phyloP scores from a whole-genome alignment of 352 stramenopile genomes.

The Pseudoperonospora humuli region DNA sequence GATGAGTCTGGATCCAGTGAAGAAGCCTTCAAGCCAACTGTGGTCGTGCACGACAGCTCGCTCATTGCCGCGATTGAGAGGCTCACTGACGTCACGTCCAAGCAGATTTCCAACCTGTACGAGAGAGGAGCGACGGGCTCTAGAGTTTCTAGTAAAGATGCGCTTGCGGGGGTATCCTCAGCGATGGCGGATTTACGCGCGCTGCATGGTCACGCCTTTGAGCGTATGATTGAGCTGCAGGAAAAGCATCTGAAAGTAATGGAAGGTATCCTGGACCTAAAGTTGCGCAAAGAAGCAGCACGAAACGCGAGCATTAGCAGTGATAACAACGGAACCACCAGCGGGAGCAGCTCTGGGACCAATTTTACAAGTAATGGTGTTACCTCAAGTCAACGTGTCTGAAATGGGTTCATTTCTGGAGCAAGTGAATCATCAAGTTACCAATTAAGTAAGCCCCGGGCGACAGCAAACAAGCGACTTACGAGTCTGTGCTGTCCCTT shows the following conservation, averaged over 20 bases:
- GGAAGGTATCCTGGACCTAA: slow-evolving; percentile 49
- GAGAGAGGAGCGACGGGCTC: slow-evolving; percentile 24
- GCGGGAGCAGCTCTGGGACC: slow-evolving; percentile 5
- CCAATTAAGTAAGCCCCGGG: background rate
- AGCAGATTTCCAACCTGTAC: slow-evolving; percentile 35
- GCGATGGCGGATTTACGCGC: slow-evolving; percentile 48
- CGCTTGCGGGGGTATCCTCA: slow-evolving; percentile 32
- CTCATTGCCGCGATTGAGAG: slow-evolving; percentile 57
- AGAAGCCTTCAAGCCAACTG: slow-evolving; percentile 29
- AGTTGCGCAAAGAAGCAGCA: slow-evolving; percentile 28
- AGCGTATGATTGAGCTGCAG: slow-evolving; percentile 50
- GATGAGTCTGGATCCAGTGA: slow-evolving; percentile 40
- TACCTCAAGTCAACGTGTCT: slow-evolving; percentile 1
- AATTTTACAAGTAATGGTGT: background rate
- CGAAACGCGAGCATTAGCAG: slow-evolving; percentile 5
- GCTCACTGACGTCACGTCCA: slow-evolving; percentile 49
- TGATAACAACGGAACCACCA: slow-evolving; percentile 7
- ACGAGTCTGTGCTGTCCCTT: slow-evolving; percentile 12
- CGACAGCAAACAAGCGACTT: slow-evolving; percentile 17
- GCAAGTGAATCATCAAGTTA: background rate
- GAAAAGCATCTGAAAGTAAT: slow-evolving; percentile 63
- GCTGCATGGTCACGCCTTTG: slow-evolving; percentile 37
- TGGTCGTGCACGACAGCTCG: slow-evolving; percentile 50
- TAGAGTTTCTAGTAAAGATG: slow-evolving; percentile 1
- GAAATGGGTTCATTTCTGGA: background rate